phyloP scores from a whole-genome alignment of 176 grass and related monocot genomes.

The Oryza meridionalis region DNA sequence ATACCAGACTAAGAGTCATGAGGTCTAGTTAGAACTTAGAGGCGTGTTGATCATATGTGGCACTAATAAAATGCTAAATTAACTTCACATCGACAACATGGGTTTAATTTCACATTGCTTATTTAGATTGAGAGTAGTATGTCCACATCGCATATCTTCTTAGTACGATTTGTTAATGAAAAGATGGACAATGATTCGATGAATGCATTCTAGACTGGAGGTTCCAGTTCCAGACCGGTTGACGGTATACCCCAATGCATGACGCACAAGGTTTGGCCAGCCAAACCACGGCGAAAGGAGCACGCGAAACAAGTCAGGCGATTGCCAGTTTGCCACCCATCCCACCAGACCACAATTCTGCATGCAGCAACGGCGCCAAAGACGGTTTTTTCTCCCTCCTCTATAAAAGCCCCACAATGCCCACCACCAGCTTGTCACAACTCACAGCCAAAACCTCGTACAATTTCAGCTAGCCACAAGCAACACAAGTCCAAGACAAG shows the following conservation, averaged over 20 bases:
- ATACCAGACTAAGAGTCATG: neutral
- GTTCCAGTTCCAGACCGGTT: neutral
- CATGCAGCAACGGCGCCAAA: neutral
- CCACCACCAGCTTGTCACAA: neutral
- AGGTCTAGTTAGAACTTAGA: too few species aligned
- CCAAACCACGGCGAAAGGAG: neutral
- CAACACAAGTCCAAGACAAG: neutral
- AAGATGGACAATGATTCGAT: neutral
- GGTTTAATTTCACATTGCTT: neutral
- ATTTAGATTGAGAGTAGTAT: neutral
- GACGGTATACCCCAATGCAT: neutral
- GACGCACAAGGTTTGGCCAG: neutral
- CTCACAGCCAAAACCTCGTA: constrained; percentile 22
- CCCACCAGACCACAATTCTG: neutral
- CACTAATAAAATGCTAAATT: neutral
- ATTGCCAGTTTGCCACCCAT: neutral
- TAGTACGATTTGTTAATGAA: neutral
- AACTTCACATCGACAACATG: neutral
- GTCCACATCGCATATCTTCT: neutral
- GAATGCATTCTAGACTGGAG: neutral
- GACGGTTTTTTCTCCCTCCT: neutral
- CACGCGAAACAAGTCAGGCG: neutral
- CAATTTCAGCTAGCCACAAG: neutral
- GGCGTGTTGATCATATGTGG: too few species aligned
- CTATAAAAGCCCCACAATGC: constrained; percentile 10